These are phyloP conservation scores for Trichocladium uniseriatum DNA, from an alignment of 495 filamentous ascomycete genomes.

Conservation along the genomic window DNA sequence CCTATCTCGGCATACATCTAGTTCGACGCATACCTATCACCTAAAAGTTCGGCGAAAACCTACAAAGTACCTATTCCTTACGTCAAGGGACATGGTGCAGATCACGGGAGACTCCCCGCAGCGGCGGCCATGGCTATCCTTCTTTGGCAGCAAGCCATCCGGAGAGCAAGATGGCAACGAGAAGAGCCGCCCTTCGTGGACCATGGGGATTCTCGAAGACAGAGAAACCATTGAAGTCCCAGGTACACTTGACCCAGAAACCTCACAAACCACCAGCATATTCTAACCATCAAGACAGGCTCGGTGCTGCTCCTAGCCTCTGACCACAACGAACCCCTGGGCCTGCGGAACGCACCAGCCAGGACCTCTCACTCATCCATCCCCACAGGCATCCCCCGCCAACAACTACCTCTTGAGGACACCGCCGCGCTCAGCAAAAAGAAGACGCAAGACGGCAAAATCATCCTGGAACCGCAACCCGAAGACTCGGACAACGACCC, in stretches of 20 bases:
- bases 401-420: conserved; percentile 13
- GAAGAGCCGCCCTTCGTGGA: conserved; percentile 40
- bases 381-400: conserved; percentile 44
- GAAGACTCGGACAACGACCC: conserved; percentile 88
- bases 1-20: background rate
- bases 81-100: conserved; percentile 5
- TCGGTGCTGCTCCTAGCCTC: conserved; percentile 70
- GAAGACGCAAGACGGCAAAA: conserved; percentile 68
- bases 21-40: background rate
- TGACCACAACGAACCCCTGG: conserved; percentile 73
- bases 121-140: conserved; percentile 11
- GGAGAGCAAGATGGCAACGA: conserved; percentile 1
- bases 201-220: conserved; percentile 78
- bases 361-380: conserved; percentile 70
- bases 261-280: background rate
- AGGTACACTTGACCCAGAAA: conserved; percentile 51
- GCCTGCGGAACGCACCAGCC: conserved; percentile 64
- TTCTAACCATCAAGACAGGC: conserved; percentile 40
- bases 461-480: conserved; percentile 87
- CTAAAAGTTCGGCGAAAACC: background rate
- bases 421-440: conserved; percentile 50
- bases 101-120: background rate
- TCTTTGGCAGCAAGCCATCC: conserved; percentile 8
- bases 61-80: no score
- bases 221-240: conserved; percentile 81